These are phyloP conservation scores for Candida qinlingensis DNA, from an alignment of 805 yeast species.

Conservation along the genomic window DNA sequence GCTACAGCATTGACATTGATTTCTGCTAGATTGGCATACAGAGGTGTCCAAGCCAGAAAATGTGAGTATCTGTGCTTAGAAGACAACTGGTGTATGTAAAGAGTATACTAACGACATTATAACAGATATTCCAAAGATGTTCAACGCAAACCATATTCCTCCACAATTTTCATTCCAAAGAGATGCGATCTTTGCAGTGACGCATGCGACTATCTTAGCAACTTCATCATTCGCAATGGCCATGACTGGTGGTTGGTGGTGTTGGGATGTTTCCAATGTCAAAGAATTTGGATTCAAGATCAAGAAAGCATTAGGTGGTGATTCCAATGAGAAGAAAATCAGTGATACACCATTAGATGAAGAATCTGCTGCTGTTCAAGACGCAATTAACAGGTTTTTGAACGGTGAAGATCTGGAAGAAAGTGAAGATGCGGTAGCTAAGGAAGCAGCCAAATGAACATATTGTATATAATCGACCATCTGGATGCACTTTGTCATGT, in stretches of 20 bases:
- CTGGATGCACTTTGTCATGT: too few relatives aligned
- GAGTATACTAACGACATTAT: background rate
- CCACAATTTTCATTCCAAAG: constrained; percentile 76
- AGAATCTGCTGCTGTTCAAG: constrained; percentile 53
- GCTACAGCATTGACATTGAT: constrained; percentile 68
- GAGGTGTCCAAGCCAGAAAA: constrained; percentile 68
- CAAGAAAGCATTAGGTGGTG: constrained; percentile 65
- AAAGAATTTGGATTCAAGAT: constrained; percentile 68
- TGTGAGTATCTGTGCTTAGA: constrained; percentile 27
- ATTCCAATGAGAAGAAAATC: constrained; percentile 43
- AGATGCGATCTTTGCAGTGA: constrained; percentile 83
- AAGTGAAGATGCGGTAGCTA: background rate
- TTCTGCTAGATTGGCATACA: constrained; percentile 68
- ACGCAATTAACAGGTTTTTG: constrained; percentile 45
- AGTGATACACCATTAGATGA: constrained; percentile 48
- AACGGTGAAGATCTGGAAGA: constrained; percentile 33
- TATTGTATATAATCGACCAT: too few relatives aligned
- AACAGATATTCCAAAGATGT: constrained; percentile 55
- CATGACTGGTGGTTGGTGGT: constrained; percentile 74
- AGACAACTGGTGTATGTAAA: too few relatives aligned
- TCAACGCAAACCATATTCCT: constrained; percentile 81
- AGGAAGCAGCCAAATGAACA: background rate
- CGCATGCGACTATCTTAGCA: constrained; percentile 74
- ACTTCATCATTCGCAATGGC: constrained; percentile 67
- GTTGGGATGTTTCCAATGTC: constrained; percentile 61